A percentile compares a stretch with the other conserved stretches of the same genome.
These are phyloP conservation scores for Medakamo hakoo DNA, from an alignment of 139 green algal species.

Conservation along the genomic window DNA sequence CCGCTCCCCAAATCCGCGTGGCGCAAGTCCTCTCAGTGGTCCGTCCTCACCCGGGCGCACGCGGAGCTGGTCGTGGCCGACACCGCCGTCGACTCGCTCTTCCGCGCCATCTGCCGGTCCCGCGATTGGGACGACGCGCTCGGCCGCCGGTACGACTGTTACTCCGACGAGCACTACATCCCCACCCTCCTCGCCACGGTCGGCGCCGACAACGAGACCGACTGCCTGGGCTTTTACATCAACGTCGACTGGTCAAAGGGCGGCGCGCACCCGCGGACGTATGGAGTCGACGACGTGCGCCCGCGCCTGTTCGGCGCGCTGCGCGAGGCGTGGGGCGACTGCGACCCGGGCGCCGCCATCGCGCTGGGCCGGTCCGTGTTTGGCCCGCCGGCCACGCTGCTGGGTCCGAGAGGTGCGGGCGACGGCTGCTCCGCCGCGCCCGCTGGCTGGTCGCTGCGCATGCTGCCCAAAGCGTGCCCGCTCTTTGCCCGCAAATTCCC, in stretches of 20 bases:
- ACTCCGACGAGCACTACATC: constrained; percentile 25
- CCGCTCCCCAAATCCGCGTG: constrained; percentile 3
- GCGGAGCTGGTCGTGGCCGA: constrained; percentile 10
- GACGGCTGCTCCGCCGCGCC: too few species aligned
- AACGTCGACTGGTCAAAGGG: background rate
- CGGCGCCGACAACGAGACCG: constrained; percentile 1
- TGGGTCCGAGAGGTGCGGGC: too few species aligned
- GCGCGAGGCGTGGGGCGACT: background rate
- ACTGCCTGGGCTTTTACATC: background rate
- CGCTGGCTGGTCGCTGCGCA: background rate
- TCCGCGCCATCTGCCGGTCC: constrained; percentile 7
- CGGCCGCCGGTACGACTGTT: constrained; percentile 4
- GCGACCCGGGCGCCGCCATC: background rate
- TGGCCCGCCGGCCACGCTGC: background rate
- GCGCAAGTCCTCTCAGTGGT: constrained; percentile 17
- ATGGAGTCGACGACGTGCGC: background rate
- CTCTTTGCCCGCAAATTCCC: background rate
- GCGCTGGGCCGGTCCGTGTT: background rate
- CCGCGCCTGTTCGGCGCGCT: background rate
- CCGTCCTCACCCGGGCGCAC: constrained; percentile 13
- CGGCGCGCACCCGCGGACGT: background rate
- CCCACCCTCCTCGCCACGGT: constrained; percentile 17
- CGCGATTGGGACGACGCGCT: background rate
- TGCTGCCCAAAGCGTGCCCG: background rate
- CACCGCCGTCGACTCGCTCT: constrained; percentile 7